A percentile compares a stretch with the other conserved stretches of the same genome.
Conservation (phyloP, 1,284 basidiomycete species). For the Fomitiporia mediterranea region DNA sequence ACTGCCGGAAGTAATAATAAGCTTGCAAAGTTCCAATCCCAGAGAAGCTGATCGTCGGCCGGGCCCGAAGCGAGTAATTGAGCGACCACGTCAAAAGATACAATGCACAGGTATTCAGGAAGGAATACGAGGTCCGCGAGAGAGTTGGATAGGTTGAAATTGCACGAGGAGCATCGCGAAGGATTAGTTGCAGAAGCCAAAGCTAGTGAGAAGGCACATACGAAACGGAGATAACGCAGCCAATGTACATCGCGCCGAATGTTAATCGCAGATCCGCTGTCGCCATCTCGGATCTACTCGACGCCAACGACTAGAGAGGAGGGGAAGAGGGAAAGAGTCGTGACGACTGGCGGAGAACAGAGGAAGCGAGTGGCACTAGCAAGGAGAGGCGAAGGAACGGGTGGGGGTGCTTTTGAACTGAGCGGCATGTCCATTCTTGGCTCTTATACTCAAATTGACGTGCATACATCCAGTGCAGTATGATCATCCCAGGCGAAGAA, state of each 20-base stretch:
- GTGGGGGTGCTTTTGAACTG: conserved; percentile 2
- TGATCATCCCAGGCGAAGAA: too few species aligned
- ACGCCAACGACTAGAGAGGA: neutral
- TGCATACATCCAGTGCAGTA: too few species aligned
- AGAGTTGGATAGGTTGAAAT: neutral
- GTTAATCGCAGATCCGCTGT: conserved; percentile 14
- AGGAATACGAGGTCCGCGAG: neutral
- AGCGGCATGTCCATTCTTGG: neutral
- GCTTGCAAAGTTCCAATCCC: conserved; percentile 17
- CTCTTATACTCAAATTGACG: too few species aligned
- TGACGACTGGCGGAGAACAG: neutral
- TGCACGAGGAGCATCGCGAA: neutral
- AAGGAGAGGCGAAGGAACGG: neutral
- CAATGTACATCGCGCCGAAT: conserved; percentile 20
- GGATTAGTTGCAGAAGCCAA: neutral
- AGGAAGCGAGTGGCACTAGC: neutral
- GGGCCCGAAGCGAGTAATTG: neutral
- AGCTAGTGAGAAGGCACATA: neutral
- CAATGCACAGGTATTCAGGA: neutral
- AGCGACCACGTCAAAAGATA: neutral
- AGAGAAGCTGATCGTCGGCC: conserved; percentile 10
- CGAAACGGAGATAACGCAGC: conserved; percentile 18
- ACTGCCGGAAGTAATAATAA: conserved; percentile 20
- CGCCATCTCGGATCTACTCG: conserved; percentile 8
- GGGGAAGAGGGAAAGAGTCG: neutral